Evolutionary conservation across 2,329 filamentous ascomycete species (phyloP).

Genomic region (Bipolaris zeicola): DNA sequence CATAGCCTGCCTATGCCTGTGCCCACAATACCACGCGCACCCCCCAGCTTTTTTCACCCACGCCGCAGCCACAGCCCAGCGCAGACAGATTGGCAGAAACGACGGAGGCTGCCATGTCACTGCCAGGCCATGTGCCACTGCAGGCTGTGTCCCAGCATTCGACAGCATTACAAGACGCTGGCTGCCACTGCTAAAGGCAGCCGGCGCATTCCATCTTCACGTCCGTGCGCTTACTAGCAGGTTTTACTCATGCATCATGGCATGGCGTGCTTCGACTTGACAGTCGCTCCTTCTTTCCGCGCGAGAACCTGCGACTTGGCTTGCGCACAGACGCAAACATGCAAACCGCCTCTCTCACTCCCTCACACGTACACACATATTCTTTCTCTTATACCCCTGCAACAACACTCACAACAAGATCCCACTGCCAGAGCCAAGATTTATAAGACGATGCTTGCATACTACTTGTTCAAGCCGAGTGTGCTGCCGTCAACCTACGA

Average conservation of each 20-base stretch:
- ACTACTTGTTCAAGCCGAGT: not conserved
- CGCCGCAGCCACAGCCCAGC: not conserved
- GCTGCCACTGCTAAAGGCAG: not conserved
- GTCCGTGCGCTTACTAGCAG: not conserved
- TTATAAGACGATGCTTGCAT: not conserved
- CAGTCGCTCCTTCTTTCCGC: not conserved
- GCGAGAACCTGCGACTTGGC: not conserved
- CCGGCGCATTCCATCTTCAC: not conserved
- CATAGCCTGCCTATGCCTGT: not conserved
- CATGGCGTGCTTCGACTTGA: conserved; percentile 1
- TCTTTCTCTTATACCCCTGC: not conserved
- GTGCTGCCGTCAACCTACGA: not conserved
- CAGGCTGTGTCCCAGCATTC: not conserved
- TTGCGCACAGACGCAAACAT: not conserved
- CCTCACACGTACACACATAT: too few species aligned
- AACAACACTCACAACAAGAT: not conserved
- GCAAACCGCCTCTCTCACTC: not conserved
- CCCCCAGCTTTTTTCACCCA: not conserved
- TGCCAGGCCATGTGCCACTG: not conserved
- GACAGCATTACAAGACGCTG: not conserved
- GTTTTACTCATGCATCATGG: not conserved
- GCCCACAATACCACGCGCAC: not conserved
- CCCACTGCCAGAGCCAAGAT: not conserved
- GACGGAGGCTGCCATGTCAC: not conserved
- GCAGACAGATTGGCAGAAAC: not conserved